A percentile compares a stretch with the other conserved stretches of the same genome.
Evolutionary conservation across 139 green algal species (phyloP).

Genomic region (Picochlorum sp.): DNA sequence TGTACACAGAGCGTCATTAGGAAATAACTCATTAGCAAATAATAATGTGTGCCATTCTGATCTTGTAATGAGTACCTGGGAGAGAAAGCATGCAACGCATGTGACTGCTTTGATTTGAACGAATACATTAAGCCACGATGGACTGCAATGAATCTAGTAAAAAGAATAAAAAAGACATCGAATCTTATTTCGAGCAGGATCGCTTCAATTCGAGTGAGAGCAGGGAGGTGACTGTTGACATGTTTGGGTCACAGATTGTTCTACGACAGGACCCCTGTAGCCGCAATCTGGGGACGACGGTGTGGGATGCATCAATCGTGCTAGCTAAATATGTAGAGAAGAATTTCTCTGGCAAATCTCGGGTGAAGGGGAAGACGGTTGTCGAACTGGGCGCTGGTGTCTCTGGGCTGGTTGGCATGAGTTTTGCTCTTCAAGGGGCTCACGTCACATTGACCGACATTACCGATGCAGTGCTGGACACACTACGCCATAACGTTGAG

Average conservation of each 20-base stretch:
- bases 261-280: constrained; percentile 63
- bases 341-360: constrained; percentile 60
- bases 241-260: not conserved
- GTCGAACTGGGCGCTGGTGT: constrained; percentile 85
- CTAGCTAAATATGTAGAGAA: constrained; percentile 87
- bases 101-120: no score
- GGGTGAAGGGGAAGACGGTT: constrained; percentile 51
- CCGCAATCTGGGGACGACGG: constrained; percentile 78
- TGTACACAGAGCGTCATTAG: no score
- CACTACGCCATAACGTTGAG: constrained; percentile 66
- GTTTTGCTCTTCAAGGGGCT: constrained; percentile 38
- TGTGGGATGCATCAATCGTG: constrained; percentile 88
- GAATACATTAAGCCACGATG: no score
- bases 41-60: no score
- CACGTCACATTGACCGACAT: constrained; percentile 72
- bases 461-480: constrained; percentile 41
- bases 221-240: no score
- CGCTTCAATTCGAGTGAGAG: no score
- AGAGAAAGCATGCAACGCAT: no score
- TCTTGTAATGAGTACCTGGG: no score
- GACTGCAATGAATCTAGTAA: no score
- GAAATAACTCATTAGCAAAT: no score
- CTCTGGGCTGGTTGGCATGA: constrained; percentile 55
- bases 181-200: no score
- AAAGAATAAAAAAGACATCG: no score